Conservation (phyloP, 148 eudicot species). For the Agrostemma githago region DNA sequence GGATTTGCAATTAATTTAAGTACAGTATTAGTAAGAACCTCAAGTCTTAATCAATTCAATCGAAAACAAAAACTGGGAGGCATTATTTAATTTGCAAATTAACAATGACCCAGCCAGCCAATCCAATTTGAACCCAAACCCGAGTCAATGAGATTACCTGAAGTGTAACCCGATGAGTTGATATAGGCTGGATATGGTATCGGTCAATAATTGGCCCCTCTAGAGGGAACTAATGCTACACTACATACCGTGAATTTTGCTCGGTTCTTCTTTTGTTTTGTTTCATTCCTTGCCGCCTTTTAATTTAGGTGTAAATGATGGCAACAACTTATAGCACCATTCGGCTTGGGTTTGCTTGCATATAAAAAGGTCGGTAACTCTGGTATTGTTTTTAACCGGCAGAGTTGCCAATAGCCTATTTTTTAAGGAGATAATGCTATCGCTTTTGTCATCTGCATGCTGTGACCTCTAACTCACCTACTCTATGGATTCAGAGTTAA, state of each 20-base stretch:
- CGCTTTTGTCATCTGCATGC: not conserved
- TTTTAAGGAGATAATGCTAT: conserved; percentile 23
- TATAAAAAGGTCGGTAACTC: conserved; percentile 17
- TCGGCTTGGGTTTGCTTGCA: not conserved
- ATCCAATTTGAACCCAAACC: no score
- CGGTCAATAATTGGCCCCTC: no score
- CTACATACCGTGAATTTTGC: not conserved
- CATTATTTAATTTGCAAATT: no score
- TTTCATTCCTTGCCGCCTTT: not conserved
- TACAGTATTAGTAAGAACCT: no score
- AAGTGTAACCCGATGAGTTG: no score
- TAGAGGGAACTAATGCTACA: no score
- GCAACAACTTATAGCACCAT: not conserved
- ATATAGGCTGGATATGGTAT: no score
- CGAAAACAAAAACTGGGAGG: no score
- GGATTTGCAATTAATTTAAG: no score
- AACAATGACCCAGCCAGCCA: no score
- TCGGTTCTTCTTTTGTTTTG: not conserved
- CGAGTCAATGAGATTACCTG: no score
- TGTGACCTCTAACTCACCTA: conserved; percentile 10
- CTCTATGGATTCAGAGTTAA: not conserved
- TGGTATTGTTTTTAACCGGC: conserved; percentile 18
- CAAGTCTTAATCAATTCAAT: no score
- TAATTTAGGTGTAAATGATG: conserved; percentile 15
- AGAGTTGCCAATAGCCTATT: not conserved